These are phyloP conservation scores for Gremmenia infestans DNA, from an alignment of 2,329 filamentous ascomycete genomes.

Conservation along the genomic window DNA sequence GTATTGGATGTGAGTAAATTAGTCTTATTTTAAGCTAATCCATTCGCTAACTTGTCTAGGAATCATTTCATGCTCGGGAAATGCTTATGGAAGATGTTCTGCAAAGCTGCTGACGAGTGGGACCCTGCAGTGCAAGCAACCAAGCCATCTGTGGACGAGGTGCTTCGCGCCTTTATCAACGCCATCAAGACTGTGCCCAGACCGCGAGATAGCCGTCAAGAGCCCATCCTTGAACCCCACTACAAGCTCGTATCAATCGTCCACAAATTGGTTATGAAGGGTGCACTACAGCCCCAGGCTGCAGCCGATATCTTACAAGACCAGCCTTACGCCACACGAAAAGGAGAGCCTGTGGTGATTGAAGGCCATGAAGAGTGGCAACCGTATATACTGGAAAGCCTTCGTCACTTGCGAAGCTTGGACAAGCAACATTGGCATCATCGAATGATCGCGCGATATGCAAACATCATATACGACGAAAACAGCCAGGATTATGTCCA, in stretches of 20 bases:
- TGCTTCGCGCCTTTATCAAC: conserved; percentile 52
- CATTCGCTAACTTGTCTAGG: conserved; percentile 33
- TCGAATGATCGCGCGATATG: conserved; percentile 60
- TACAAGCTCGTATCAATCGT: conserved; percentile 65
- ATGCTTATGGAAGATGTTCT: conserved; percentile 68
- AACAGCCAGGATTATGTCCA: conserved; percentile 38
- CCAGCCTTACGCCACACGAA: conserved; percentile 27
- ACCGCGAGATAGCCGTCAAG: conserved; percentile 52
- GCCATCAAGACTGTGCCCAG: conserved; percentile 58
- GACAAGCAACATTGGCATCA: conserved; percentile 76
- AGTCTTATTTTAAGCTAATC: neutral
- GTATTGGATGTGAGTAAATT: conserved; percentile 52
- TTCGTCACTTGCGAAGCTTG: conserved; percentile 34
- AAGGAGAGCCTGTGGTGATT: conserved; percentile 28
- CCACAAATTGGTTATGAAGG: conserved; percentile 55
- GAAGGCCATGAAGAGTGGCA: conserved; percentile 48
- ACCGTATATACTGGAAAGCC: conserved; percentile 47
- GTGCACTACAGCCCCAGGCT: conserved; percentile 22
- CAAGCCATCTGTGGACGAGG: conserved; percentile 35
- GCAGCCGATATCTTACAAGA: conserved; percentile 33
- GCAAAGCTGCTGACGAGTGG: conserved; percentile 38
- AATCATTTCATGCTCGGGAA: conserved; percentile 67
- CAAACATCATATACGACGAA: conserved; percentile 57
- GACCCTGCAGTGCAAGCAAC: conserved; percentile 32
- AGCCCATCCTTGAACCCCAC: conserved; percentile 67